Conservation (phyloP, 371 early-diverging fungal species). For the Fennellomyces sp. region DNA sequence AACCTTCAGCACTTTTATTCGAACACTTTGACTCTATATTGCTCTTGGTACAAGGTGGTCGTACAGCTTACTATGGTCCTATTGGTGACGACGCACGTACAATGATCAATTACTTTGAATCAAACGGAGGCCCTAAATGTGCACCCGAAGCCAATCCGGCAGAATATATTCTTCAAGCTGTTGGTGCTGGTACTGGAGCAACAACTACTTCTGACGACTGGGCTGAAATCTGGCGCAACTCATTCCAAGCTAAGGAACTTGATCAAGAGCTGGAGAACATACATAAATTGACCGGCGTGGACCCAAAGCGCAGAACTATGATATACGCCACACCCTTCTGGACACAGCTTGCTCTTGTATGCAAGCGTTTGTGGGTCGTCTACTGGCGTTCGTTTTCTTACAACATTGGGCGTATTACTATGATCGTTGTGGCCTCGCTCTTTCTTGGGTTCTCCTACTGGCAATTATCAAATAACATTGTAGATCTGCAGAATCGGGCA, state of each 20-base stretch:
- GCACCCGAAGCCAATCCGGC: conserved; percentile 59
- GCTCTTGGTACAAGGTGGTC: no score
- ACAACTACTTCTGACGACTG: conserved; percentile 35
- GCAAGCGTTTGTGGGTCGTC: conserved; percentile 47
- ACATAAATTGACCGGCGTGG: conserved; percentile 17
- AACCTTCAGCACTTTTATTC: conserved; percentile 64
- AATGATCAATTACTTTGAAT: conserved; percentile 59
- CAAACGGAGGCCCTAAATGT: conserved; percentile 54
- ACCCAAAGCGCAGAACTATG: conserved; percentile 9
- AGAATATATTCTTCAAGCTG: conserved; percentile 63
- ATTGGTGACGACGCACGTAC: conserved; percentile 54
- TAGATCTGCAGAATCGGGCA: conserved; percentile 63
- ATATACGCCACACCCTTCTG: conserved; percentile 32
- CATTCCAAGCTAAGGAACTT: conserved; percentile 24
- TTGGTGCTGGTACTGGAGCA: conserved; percentile 37
- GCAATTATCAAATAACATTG: conserved; percentile 42
- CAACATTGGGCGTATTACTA: conserved; percentile 54
- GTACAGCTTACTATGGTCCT: conserved; percentile 59
- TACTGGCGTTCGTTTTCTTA: conserved; percentile 62
- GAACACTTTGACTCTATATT: conserved; percentile 65
- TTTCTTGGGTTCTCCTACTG: conserved; percentile 59
- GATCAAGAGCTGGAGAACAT: conserved; percentile 23
- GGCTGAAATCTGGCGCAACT: conserved; percentile 52
- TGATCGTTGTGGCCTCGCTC: conserved; percentile 40
- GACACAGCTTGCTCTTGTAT: conserved; percentile 44